Evolutionary conservation across 768 basidiomycete genomes (phyloP), one percentile per base, ranked within the genome.

Genomic region (Infundibulicybe gibba): DNA sequence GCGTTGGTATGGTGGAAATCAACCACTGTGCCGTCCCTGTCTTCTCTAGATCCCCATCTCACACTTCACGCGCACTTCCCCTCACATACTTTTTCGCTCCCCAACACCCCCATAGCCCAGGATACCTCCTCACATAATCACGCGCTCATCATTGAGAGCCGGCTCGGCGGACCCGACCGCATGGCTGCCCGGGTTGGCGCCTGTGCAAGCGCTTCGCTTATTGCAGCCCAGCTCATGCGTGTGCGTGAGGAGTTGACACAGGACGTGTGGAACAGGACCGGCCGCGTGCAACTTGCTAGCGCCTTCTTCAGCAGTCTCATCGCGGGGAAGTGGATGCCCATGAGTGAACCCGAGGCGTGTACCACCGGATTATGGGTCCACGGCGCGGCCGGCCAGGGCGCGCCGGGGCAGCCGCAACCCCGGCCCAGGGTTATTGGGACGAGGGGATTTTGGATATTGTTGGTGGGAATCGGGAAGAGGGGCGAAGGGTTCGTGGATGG

Each of bases 1-100:
- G 86, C 87, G 3, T 71, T 90, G 15, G 89, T 92, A 34, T 91
- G 88, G 87, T 91, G 89, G 87, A 89, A 88, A 66, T 82, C 86
- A 1, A 85, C 82, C 6, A 77, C 87, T 9, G 76, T 87, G 11
- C 81, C 83, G 12, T 82, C 81, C 6, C 71, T 92, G 44, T 85
- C 86, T 17, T 76, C 81, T 14, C 70, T 91, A 42, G 86, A 90
- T 57, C 80, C 88, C 2, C 77, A 80, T 52, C 62, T 80, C n/a
- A 80, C 85, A 0, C 65, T 91, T 6, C 79, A 86, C 55, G 66
- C 77, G 1, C 88, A 89, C 56, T 83, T 91, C 47, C 74, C 78
- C 1, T 67, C 83, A 0, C 78, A 79, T 17, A 75, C 77, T 0
- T 88, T 90, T 57, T 83, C 86, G 9, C 62, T 90, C 2, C 79